Evolutionary conservation across 805 yeast species (phyloP).

Genomic region (Pichia deserticola): DNA sequence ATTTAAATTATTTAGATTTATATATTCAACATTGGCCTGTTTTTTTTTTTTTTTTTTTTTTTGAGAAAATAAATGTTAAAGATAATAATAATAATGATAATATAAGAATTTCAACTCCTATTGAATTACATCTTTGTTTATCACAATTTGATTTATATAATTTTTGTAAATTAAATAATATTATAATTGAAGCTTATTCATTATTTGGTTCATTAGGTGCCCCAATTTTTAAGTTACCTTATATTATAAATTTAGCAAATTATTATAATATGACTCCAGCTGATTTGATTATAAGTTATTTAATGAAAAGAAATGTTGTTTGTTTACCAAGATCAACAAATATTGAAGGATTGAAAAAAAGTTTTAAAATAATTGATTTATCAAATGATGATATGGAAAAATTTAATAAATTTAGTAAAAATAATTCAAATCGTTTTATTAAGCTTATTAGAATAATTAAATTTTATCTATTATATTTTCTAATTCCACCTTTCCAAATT

Average conservation of each 20-base stretch:
- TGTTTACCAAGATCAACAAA: conserved; percentile 33
- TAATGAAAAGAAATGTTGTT: conserved; percentile 42
- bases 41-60: too few relatives aligned
- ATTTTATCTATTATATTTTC: conserved; percentile 10
- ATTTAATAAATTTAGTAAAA: neutral
- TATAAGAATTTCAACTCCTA: conserved; percentile 27
- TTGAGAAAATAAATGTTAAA: conserved; percentile 12
- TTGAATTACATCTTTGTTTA: conserved; percentile 64
- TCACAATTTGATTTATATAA: conserved; percentile 57
- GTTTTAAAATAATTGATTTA: conserved; percentile 31
- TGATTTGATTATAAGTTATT: conserved; percentile 51
- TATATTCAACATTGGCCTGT: conserved; percentile 67
- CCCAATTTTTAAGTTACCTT: conserved; percentile 41
- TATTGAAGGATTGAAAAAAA: conserved; percentile 27
- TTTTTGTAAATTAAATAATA: conserved; percentile 45
- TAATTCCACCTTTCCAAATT: conserved; percentile 33
- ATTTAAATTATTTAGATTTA: conserved; percentile 55
- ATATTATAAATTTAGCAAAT: conserved; percentile 37
- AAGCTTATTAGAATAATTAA: neutral
- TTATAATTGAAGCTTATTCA: conserved; percentile 66
- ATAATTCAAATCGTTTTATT: neutral
- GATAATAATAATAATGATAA: conserved; percentile 25
- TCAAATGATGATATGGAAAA: conserved; percentile 26
- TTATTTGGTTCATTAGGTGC: conserved; percentile 64
- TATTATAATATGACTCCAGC: conserved; percentile 41